phyloP scores from a whole-genome alignment of 2,329 filamentous ascomycete genomes.

The Fusarium sp. region DNA sequence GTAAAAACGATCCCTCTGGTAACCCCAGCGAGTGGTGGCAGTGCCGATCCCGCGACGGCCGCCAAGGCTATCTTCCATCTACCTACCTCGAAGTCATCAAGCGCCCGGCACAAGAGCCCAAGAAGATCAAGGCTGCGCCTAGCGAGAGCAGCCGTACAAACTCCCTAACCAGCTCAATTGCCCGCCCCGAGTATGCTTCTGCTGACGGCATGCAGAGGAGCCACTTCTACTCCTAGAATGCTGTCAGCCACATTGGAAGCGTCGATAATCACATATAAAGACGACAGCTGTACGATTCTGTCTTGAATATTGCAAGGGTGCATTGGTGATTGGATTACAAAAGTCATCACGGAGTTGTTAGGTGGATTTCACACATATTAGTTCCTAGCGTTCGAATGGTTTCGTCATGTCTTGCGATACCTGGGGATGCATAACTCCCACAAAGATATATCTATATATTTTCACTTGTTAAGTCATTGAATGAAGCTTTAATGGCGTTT shows the following conservation, averaged over 20 bases:
- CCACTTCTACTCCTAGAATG: slow-evolving; percentile 64
- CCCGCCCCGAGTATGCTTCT: slow-evolving; percentile 57
- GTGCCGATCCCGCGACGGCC: slow-evolving; percentile 88
- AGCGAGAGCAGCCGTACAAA: slow-evolving; percentile 60
- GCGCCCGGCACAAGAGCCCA: slow-evolving; percentile 60
- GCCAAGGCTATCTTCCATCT: slow-evolving; percentile 89
- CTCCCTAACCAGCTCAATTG: slow-evolving; percentile 59
- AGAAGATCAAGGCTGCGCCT: slow-evolving; percentile 61
- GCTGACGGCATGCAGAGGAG: slow-evolving; percentile 67
- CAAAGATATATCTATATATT: slow-evolving; percentile 17
- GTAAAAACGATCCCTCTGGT: slow-evolving; percentile 91
- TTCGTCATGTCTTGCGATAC: slow-evolving; percentile 28
- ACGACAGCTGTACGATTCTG: slow-evolving; percentile 35
- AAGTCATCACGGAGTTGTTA: slow-evolving; percentile 42
- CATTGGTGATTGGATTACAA: slow-evolving; percentile 41
- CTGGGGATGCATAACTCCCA: slow-evolving; percentile 2
- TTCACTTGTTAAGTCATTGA: slow-evolving; percentile 15
- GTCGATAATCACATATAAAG: slow-evolving; percentile 6
- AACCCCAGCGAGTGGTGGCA: slow-evolving; percentile 97
- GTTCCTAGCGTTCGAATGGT: slow-evolving; percentile 38
- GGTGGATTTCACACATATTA: slow-evolving; percentile 30
- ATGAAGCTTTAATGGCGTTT: not conserved
- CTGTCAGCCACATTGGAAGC: not conserved
- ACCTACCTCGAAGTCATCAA: slow-evolving; percentile 85
- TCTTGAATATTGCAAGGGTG: slow-evolving; percentile 25